Evolutionary conservation across 2,329 filamentous ascomycete species (phyloP), one percentile per base, ranked within the genome.

Genomic region (Nemania bipapillata): DNA sequence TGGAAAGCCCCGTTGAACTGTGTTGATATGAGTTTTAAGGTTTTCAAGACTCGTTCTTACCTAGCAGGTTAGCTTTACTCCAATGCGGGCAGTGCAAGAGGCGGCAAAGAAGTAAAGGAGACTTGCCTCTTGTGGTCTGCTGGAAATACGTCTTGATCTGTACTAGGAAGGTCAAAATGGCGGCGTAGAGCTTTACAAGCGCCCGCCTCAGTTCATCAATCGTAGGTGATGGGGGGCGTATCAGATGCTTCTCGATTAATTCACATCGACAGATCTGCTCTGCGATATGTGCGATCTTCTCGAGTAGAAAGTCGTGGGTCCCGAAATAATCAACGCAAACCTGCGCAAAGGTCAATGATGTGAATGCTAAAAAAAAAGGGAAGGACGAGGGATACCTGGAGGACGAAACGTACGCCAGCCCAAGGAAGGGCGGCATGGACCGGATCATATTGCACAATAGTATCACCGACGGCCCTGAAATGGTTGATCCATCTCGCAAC

Each of bases 361-460:
- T 30, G 50, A 53, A 32, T 7, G 8, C 28, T 32, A 32, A 17
- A 53, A 53, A 17, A n/a, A 15, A 45, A n/a, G n/a, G 17, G 40
- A 5, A 3, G 40, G 40, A 4, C 28, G 22, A 17, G 4, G 17
- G 30, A 2, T 54, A 53, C 22, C 30, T 61, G 47, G 26, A 61
- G 58, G 20, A 53, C 12, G 30, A 63, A 63, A 7, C 60, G 60
- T 17, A 63, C 26, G 4, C 52, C 52, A 40, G 60, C 60, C 60
- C 60, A 64, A 2, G 62, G 62, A 20, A 64, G 15, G 24, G 62
- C 54, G 3, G 62, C 62, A 45, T 58, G 32, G 2, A n/a, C 28
- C 3, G 62, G 30, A 45, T 64, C 35, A 26, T 58, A 64, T 20
- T 40, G 45, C 5, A 58, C 52, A 7, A 45, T n/a, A 3, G 30